Conservation (phyloP, 164 flowering plant species). For the Umbellularia californica region DNA sequence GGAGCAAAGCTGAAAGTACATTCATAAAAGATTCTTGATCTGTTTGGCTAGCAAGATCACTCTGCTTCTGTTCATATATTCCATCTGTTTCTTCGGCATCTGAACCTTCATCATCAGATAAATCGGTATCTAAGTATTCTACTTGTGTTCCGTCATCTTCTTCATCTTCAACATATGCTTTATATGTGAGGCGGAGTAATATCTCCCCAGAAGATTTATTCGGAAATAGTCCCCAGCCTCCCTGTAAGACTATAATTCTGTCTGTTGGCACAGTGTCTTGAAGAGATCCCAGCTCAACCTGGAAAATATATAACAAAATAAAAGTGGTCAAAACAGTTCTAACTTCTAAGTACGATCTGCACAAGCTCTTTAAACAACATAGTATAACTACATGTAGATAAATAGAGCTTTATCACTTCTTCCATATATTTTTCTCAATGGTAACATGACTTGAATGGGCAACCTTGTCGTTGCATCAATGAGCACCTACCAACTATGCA, state of each 20-base stretch:
- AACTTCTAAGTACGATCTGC: neutral
- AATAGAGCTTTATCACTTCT: neutral
- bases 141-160: conserved; percentile 61
- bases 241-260: conserved; percentile 56
- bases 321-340: neutral
- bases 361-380: neutral
- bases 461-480: too few species aligned
- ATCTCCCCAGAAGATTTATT: conserved; percentile 73
- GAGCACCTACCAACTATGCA: too few species aligned
- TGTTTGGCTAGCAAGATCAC: conserved; percentile 22
- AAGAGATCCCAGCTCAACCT: conserved; percentile 85
- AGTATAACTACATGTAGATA: neutral
- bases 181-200: conserved; percentile 81
- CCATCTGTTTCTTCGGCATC: conserved; percentile 49
- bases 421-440: too few species aligned
- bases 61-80: conserved; percentile 21
- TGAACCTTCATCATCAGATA: conserved; percentile 67
- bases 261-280: conserved; percentile 95
- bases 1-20: conserved; percentile 79
- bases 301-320: conserved; percentile 7
- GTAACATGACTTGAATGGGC: too few species aligned
- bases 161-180: conserved; percentile 98
- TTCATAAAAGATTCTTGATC: conserved; percentile 84
- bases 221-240: conserved; percentile 73
- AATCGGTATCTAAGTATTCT: conserved; percentile 41